A percentile compares a stretch with the other conserved stretches of the same genome.
phyloP scores from a whole-genome alignment of 495 filamentous ascomycete genomes.

The Neurospora sublineolata region DNA sequence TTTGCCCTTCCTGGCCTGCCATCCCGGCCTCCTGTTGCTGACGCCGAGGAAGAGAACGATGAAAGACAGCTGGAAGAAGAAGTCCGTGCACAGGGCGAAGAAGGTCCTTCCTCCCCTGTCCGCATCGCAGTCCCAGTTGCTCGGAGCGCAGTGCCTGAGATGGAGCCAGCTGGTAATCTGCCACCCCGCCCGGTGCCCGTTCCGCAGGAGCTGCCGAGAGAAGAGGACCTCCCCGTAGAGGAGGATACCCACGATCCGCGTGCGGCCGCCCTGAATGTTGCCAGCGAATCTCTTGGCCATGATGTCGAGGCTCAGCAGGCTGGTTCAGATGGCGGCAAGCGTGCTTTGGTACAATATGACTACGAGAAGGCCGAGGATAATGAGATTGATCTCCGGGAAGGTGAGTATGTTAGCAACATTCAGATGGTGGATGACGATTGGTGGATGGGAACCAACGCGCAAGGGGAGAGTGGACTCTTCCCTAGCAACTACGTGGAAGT shows the following conservation, averaged over 20 bases:
- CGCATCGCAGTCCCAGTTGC: constrained; percentile 79
- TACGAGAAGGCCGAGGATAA: constrained; percentile 98
- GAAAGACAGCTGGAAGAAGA: constrained; percentile 28
- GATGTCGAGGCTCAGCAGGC: constrained; percentile 16
- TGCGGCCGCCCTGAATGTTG: constrained; percentile 46
- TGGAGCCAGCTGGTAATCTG: constrained; percentile 39
- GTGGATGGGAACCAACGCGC: constrained; percentile 85
- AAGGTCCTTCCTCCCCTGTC: constrained; percentile 56
- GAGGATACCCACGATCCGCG: constrained; percentile 51
- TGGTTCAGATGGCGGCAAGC: constrained; percentile 39
- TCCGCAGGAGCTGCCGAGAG: constrained; percentile 49
- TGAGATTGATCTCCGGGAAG: constrained; percentile 83
- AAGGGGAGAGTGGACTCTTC: constrained; percentile 79
- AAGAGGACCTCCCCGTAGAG: constrained; percentile 54
- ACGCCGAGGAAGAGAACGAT: constrained; percentile 46
- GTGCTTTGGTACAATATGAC: constrained; percentile 79
- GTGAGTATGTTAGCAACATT: constrained; percentile 84
- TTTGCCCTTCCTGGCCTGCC: constrained; percentile 67
- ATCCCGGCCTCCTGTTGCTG: constrained; percentile 41
- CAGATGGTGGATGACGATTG: constrained; percentile 96
- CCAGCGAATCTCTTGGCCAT: constrained; percentile 24
- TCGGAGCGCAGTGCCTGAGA: constrained; percentile 42
- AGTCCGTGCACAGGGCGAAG: constrained; percentile 32
- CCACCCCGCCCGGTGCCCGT: constrained; percentile 34
- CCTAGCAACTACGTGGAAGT: constrained; percentile 95